Percentiles rank a stretch among this genome's conserved stretches.
phyloP scores from a whole-genome alignment of 2,329 filamentous ascomycete genomes.

The Pestalotiopsis fici region DNA sequence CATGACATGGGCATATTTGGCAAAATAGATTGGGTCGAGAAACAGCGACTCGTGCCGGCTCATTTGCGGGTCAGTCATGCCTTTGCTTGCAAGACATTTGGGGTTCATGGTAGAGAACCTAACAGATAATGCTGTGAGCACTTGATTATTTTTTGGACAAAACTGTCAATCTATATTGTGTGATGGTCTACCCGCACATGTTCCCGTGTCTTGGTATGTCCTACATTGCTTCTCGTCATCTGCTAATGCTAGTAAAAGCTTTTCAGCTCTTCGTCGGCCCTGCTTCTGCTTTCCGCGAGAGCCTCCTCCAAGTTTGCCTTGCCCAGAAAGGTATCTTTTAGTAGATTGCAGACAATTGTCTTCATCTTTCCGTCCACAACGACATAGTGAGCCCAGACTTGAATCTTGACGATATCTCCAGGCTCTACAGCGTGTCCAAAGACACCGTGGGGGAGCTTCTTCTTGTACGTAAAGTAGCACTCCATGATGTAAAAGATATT shows the following conservation, averaged over 20 bases:
- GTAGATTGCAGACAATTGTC: neutral
- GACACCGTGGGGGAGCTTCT: neutral
- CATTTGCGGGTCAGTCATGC: too few species aligned
- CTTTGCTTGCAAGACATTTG: too few species aligned
- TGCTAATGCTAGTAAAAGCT: neutral
- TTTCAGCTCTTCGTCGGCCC: neutral
- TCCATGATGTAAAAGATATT: constrained; percentile 2
- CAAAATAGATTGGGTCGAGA: too few species aligned
- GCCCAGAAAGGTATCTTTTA: neutral
- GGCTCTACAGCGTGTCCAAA: constrained; percentile 2
- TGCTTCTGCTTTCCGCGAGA: neutral
- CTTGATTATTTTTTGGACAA: too few species aligned
- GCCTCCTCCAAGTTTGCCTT: constrained; percentile 4
- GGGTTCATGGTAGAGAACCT: too few species aligned
- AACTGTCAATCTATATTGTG: neutral
- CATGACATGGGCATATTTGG: too few species aligned
- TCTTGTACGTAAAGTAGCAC: constrained; percentile 2
- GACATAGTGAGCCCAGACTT: neutral
- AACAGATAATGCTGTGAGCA: too few species aligned
- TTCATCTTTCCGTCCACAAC: constrained; percentile 1
- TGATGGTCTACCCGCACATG: too few species aligned
- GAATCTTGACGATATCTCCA: constrained; percentile 2
- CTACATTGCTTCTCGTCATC: neutral
- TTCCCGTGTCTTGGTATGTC: too few species aligned
- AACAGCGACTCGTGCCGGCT: too few species aligned